These are phyloP conservation scores for Podaxis sp. DNA, from an alignment of 768 basidiomycete species.

Conservation along the genomic window DNA sequence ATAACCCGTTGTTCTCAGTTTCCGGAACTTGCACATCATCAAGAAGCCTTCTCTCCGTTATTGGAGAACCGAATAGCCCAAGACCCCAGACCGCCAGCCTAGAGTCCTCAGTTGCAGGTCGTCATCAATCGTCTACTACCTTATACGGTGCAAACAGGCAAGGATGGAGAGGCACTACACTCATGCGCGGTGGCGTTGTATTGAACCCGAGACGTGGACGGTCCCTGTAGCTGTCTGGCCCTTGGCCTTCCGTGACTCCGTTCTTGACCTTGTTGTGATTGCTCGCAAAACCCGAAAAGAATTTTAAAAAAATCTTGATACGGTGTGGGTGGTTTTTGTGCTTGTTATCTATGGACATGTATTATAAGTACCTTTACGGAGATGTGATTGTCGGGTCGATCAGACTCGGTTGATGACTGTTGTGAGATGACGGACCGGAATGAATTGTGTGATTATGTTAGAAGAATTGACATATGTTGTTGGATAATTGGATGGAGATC, in stretches of 20 bases:
- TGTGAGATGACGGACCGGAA: background rate
- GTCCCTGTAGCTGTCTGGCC: background rate
- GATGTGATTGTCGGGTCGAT: background rate
- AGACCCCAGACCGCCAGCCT: background rate
- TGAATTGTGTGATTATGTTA: background rate
- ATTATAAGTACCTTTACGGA: background rate
- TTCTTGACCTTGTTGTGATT: background rate
- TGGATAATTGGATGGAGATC: background rate
- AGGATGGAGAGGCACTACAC: background rate
- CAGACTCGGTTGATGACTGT: constrained; percentile 1
- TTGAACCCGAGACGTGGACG: background rate
- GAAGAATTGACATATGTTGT: background rate
- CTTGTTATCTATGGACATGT: background rate
- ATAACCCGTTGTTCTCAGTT: constrained; percentile 1
- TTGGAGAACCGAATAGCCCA: background rate
- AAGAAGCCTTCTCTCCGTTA: background rate
- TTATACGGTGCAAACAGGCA: background rate
- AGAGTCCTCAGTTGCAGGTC: background rate
- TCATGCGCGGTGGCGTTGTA: background rate
- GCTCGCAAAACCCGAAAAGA: background rate
- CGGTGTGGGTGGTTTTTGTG: background rate
- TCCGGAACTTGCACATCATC: background rate
- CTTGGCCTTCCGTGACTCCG: background rate
- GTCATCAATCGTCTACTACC: background rate
- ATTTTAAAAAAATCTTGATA: background rate